Base-by-base conservation (phyloP, 2,329 filamentous ascomycete species). In the Colletotrichum tofieldiae region DNA sequence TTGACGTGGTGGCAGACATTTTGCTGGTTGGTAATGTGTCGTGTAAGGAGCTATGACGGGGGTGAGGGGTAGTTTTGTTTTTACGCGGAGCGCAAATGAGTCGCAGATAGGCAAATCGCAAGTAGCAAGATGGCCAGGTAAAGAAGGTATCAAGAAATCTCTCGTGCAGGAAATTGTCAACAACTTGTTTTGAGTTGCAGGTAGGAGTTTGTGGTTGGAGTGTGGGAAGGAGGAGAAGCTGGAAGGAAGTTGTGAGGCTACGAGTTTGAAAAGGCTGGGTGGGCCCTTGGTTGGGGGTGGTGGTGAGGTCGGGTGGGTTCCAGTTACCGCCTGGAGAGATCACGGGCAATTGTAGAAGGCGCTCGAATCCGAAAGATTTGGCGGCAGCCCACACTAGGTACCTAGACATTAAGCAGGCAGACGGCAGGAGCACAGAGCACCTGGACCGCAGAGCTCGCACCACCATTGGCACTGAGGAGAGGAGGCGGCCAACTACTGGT, bases 1-100 rank as follows among this genome's bases (percentile, higher is more conserved):
- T 81, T 65, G 75, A 73, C 56, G 75, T 76, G 54, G 76, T 76
- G 74, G 72, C 71, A 76, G 80, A 76, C 76, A 78, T 81, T 74
- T 66, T 77, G 70, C 66, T 68, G 43, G 73, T 26, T 61, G 63
- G 45, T 41, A 41, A 49, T 61, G 55, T 62, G 62, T 72, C 66
- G 66, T 60, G 47, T 49, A 65, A 49, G 60, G 70, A 72, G 70
- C 70, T 72, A 72, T 72, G 66, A 72, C 65, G 69, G 65, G 65
- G 54, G 54, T 72, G 70, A 72, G 66, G 69, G 70, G 70, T 61
- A 72, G 59, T 69, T 65, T 39, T 23, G 11, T 39, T 55, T 67
- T 55, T 60, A 67, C 54, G 67, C 63, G 63, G 54, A 54, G 69
- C 69, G 69, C 65, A 72, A 72, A 59, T 56, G 58, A 20, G 37